Evolutionary conservation across 192 early-diverging fungal genomes (phyloP).

Genomic region (Radiomyces spectabilis): DNA sequence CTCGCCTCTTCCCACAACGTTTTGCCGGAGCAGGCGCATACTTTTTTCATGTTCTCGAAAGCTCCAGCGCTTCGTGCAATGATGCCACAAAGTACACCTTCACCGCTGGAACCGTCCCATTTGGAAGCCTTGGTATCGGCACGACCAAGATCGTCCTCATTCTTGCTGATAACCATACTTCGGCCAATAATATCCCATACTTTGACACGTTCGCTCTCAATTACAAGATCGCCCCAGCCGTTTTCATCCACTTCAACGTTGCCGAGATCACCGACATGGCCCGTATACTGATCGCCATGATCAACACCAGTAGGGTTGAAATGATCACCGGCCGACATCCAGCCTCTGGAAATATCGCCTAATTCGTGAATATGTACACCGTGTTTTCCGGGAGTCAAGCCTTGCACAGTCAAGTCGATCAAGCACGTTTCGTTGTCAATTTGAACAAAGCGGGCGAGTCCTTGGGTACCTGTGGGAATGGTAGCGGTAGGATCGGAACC

Average conservation of each 20-base stretch:
- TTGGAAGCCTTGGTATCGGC: conserved; percentile 3
- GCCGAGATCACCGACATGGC: conserved; percentile 60
- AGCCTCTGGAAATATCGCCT: conserved; percentile 69
- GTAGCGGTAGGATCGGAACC: conserved; percentile 15
- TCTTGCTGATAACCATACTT: conserved; percentile 65
- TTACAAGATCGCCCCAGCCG: conserved; percentile 68
- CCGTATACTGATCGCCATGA: conserved; percentile 38
- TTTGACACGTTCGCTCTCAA: conserved; percentile 65
- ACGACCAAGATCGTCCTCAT: conserved; percentile 49
- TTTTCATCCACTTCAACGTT: conserved; percentile 57
- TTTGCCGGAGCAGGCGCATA: conserved; percentile 79
- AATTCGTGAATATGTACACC: conserved; percentile 70
- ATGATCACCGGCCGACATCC: conserved; percentile 43
- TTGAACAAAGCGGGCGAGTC: conserved; percentile 79
- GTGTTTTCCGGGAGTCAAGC: conserved; percentile 54
- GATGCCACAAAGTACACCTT: conserved; percentile 70
- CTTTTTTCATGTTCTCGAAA: conserved; percentile 84
- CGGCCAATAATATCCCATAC: conserved; percentile 90
- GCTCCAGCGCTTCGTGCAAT: conserved; percentile 84
- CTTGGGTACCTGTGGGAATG: conserved; percentile 27
- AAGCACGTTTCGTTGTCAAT: conserved; percentile 60
- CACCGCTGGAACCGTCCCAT: conserved; percentile 48
- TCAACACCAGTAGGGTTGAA: conserved; percentile 39
- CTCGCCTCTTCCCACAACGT: conserved; percentile 84
- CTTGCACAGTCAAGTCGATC: conserved; percentile 75